phyloP scores from a whole-genome alignment of 495 filamentous ascomycete species.

The Choiromyces venosus region DNA sequence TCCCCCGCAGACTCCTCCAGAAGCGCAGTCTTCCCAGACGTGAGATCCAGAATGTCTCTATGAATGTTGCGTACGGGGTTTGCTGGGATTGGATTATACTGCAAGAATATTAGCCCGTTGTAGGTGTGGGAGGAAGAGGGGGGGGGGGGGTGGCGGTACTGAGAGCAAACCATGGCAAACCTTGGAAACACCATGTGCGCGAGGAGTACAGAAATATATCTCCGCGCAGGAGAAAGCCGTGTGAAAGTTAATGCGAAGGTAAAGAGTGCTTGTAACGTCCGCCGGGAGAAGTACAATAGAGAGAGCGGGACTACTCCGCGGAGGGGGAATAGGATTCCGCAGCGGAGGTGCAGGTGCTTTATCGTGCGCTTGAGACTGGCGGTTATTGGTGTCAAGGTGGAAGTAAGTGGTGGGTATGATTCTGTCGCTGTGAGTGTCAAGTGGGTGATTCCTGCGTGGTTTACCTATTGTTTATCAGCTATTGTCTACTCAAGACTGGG shows the following conservation, averaged over 20 bases:
- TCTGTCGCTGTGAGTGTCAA: background rate
- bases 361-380: background rate
- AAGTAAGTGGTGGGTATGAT: background rate
- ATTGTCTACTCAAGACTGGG: background rate
- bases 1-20: too few species aligned
- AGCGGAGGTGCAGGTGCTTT: background rate
- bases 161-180: background rate
- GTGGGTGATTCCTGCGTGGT: background rate
- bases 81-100: background rate
- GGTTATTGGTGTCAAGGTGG: background rate
- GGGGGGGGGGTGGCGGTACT: too few species aligned
- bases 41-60: too few species aligned
- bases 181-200: background rate
- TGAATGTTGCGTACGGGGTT: too few species aligned
- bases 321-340: background rate
- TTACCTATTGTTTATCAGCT: background rate
- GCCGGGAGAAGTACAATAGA: background rate
- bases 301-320: background rate
- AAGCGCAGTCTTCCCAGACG: too few species aligned
- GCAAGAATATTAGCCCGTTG: background rate
- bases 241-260: background rate
- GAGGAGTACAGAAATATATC: background rate
- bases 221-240: background rate
- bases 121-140: background rate
- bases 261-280: background rate